These are phyloP conservation scores for Alternaria sp. DNA, from an alignment of 2,329 filamentous ascomycete species.

Conservation along the genomic window DNA sequence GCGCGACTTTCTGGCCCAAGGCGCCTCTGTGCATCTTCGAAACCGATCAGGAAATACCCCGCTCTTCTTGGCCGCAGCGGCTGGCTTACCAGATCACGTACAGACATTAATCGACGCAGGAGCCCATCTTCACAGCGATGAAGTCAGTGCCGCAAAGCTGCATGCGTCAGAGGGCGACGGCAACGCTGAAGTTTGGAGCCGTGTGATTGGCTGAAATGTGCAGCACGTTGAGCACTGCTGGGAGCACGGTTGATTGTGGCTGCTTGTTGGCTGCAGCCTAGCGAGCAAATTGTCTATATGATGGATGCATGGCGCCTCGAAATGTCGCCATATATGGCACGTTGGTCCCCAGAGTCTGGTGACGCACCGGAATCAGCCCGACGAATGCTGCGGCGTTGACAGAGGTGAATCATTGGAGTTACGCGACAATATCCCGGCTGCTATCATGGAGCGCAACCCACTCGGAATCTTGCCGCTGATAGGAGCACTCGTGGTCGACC, in stretches of 20 bases:
- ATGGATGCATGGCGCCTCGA: slow-evolving; percentile 25
- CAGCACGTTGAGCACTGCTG: slow-evolving; percentile 18
- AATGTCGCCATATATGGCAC: slow-evolving; percentile 37
- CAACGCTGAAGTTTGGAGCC: slow-evolving; percentile 39
- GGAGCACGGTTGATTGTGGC: slow-evolving; percentile 39
- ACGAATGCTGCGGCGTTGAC: slow-evolving; percentile 22
- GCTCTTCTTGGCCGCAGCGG: slow-evolving; percentile 65
- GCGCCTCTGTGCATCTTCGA: slow-evolving; percentile 65
- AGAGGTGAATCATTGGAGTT: slow-evolving; percentile 26
- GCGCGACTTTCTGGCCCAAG: slow-evolving; percentile 61
- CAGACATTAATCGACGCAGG: slow-evolving; percentile 61
- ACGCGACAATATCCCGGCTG: slow-evolving; percentile 27
- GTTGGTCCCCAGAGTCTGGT: slow-evolving; percentile 31
- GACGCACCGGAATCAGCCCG: slow-evolving; percentile 29
- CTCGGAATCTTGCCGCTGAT: not conserved
- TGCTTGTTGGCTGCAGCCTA: slow-evolving; percentile 26
- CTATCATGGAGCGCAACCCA: slow-evolving; percentile 3
- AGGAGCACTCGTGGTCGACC: not conserved
- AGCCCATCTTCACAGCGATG: slow-evolving; percentile 65
- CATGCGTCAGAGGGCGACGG: slow-evolving; percentile 46
- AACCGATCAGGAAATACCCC: slow-evolving; percentile 65
- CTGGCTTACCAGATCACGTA: slow-evolving; percentile 62
- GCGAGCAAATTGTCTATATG: slow-evolving; percentile 17
- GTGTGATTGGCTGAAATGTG: slow-evolving; percentile 40
- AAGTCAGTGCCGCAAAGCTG: slow-evolving; percentile 59